A percentile compares a stretch with the other conserved stretches of the same genome.
Conservation (phyloP, 345 rosid species). For the Litchi chinensis region DNA sequence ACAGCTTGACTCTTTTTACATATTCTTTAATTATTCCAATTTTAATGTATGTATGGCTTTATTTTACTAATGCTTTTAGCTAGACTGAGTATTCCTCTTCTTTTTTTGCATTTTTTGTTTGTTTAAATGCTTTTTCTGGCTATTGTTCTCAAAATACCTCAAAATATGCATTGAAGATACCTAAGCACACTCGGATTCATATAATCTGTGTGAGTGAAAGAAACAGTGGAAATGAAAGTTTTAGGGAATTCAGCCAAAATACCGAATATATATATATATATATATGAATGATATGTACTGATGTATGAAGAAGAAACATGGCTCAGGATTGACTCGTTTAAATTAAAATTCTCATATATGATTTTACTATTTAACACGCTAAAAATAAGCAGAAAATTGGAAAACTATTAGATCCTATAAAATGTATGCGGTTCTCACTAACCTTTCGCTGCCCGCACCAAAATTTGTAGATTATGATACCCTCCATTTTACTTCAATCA, state of each 20-base stretch:
- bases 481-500: neutral
- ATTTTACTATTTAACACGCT: too few species aligned
- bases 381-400: too few species aligned
- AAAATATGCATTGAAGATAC: neutral
- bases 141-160: neutral
- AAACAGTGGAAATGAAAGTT: neutral
- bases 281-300: too few species aligned
- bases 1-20: neutral
- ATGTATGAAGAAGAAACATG: too few species aligned
- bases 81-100: too few species aligned
- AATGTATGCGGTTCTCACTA: neutral
- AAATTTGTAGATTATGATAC: neutral
- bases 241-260: neutral
- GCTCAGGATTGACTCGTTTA: too few species aligned
- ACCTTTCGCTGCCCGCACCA: neutral
- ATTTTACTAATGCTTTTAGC: too few species aligned
- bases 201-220: neutral
- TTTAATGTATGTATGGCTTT: too few species aligned
- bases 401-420: neutral
- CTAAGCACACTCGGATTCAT: neutral
- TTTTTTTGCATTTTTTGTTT: neutral
- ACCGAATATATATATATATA: neutral
- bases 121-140: neutral
- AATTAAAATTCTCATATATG: too few species aligned
- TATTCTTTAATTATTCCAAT: too few species aligned